These are phyloP conservation scores for Abrus precatorius DNA, from an alignment of 306 rosid genomes.

Conservation along the genomic window DNA sequence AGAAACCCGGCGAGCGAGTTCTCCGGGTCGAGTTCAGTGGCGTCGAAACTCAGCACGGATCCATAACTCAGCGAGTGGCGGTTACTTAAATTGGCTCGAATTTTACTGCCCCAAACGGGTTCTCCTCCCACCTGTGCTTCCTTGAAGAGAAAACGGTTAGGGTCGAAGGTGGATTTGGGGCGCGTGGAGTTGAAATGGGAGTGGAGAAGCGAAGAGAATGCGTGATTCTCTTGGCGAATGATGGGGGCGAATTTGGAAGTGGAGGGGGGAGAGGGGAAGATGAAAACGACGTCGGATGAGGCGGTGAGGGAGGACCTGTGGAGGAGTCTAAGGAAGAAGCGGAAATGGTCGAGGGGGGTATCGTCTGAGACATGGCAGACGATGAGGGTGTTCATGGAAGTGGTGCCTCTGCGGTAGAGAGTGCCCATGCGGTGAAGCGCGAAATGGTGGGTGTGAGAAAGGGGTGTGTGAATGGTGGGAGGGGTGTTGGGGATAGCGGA, in stretches of 20 bases:
- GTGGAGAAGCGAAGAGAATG: slow-evolving; percentile 60
- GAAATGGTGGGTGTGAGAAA: neutral
- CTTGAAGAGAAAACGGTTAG: slow-evolving; percentile 51
- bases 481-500: slow-evolving; percentile 47
- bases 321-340: slow-evolving; percentile 69
- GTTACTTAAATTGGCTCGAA: slow-evolving; percentile 27
- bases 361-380: slow-evolving; percentile 76
- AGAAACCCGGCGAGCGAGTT: slow-evolving; percentile 85
- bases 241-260: slow-evolving; percentile 51
- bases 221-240: slow-evolving; percentile 63
- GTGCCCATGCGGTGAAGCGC: slow-evolving; percentile 69
- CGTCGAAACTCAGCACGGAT: slow-evolving; percentile 81
- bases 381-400: slow-evolving; percentile 78
- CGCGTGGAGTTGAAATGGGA: slow-evolving; percentile 49
- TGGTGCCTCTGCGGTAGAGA: slow-evolving; percentile 74
- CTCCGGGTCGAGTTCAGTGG: slow-evolving; percentile 87
- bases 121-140: slow-evolving; percentile 52
- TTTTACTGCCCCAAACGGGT: slow-evolving; percentile 72
- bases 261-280: slow-evolving; percentile 57
- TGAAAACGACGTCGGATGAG: slow-evolving; percentile 69
- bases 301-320: slow-evolving; percentile 78
- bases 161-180: slow-evolving; percentile 55
- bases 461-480: neutral
- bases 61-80: slow-evolving; percentile 62
- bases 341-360: slow-evolving; percentile 60